Evolutionary conservation across 805 yeast species (phyloP).

Genomic region (Starmerella kuoi): DNA sequence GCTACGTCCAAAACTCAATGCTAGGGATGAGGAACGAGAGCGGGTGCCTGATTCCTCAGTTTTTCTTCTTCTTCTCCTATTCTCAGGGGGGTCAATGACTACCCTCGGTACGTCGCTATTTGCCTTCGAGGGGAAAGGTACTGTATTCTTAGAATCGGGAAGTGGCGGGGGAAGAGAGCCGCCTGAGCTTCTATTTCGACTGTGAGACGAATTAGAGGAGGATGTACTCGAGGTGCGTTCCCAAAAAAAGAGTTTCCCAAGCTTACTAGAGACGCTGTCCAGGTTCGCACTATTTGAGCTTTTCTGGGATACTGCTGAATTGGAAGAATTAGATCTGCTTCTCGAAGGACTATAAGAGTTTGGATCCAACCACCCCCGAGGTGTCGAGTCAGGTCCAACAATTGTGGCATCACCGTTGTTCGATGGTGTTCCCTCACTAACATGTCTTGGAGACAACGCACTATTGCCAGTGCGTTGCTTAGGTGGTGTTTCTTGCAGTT

Average conservation of each 20-base stretch:
- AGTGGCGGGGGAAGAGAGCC: background rate
- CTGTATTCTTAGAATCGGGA: background rate
- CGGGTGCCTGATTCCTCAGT: conserved; percentile 1
- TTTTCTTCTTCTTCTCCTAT: background rate
- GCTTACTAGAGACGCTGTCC: conserved; percentile 4
- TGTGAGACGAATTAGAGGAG: background rate
- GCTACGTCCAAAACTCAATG: background rate
- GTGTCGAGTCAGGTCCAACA: no score
- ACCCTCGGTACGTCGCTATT: background rate
- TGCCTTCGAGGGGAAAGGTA: conserved; percentile 7
- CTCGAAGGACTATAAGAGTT: no score
- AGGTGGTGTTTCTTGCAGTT: no score
- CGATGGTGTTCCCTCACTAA: no score
- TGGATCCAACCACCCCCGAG: no score
- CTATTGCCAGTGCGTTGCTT: no score
- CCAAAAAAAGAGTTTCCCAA: conserved; percentile 9
- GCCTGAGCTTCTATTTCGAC: background rate
- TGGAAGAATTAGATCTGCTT: no score
- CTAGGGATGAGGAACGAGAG: conserved; percentile 4
- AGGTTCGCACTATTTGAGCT: background rate
- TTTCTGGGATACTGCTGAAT: no score
- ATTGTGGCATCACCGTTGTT: no score
- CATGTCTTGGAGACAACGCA: no score
- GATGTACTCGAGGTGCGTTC: background rate
- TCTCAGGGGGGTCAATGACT: background rate